Evolutionary conservation across 1,284 basidiomycete genomes (phyloP).

Genomic region (Cutaneotrichosporon curvatum): DNA sequence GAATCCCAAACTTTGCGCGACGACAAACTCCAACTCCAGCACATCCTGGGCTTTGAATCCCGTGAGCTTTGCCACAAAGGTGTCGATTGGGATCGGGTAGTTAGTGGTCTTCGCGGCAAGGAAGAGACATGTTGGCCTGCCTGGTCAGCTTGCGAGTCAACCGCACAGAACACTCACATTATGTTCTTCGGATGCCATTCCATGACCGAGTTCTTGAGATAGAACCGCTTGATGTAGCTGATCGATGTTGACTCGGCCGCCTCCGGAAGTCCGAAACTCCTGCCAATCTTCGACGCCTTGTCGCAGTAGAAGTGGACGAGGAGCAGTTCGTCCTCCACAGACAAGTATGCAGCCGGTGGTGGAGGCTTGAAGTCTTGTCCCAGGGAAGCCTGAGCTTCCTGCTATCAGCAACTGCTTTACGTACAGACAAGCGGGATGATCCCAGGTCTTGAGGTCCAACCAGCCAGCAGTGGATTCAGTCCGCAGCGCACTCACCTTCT

Average conservation of each 20-base stretch:
- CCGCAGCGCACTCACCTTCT: constrained; percentile 56
- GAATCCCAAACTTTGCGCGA: constrained; percentile 85
- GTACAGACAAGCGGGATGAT: too few relatives aligned
- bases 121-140: constrained; percentile 88
- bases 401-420: not conserved
- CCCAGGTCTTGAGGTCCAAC: not conserved
- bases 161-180: constrained; percentile 59
- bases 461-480: not conserved
- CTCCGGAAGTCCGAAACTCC: constrained; percentile 70
- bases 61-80: constrained; percentile 72
- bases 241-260: constrained; percentile 88
- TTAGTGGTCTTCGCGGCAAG: constrained; percentile 96
- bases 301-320: constrained; percentile 84
- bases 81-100: constrained; percentile 75
- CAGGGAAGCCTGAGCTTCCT: constrained; percentile 10
- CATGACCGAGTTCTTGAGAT: constrained; percentile 96
- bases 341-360: constrained; percentile 55
- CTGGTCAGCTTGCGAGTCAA: not conserved
- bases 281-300: constrained; percentile 71
- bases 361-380: constrained; percentile 14
- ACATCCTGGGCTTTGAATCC: constrained; percentile 73
- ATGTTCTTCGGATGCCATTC: constrained; percentile 98
- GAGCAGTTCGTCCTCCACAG: constrained; percentile 73
- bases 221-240: constrained; percentile 91
- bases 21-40: constrained; percentile 86